Evolutionary conservation across 2,329 filamentous ascomycete species (phyloP).

Genomic region (Alternaria postmessia): DNA sequence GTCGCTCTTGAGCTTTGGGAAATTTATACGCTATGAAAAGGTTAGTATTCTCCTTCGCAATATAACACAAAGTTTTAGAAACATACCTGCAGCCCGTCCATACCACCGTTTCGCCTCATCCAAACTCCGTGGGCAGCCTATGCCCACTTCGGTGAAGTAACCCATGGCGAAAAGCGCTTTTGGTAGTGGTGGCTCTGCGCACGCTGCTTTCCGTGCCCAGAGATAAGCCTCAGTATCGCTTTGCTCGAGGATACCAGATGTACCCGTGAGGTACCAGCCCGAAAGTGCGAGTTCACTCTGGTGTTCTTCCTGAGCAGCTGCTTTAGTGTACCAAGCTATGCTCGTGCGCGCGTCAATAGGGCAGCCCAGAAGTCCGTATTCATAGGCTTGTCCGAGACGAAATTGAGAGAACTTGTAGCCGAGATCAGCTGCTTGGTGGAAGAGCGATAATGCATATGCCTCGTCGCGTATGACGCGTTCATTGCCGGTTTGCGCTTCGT

Average conservation of each 20-base stretch:
- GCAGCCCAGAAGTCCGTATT: conserved; percentile 86
- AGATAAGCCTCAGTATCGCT: conserved; percentile 96
- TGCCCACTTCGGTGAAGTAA: conserved; percentile 95
- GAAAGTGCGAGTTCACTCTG: conserved; percentile 74
- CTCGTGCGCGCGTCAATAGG: conserved; percentile 82
- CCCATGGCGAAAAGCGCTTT: conserved; percentile 99
- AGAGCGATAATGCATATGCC: conserved; percentile 79
- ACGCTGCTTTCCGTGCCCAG: conserved; percentile 93
- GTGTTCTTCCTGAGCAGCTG: conserved; percentile 92
- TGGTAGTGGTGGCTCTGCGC: conserved; percentile 74
- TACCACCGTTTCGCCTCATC: conserved; percentile 99
- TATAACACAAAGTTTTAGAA: not conserved
- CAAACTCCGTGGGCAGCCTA: conserved; percentile 83
- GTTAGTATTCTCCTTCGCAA: conserved; percentile 20
- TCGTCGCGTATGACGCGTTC: conserved; percentile 79
- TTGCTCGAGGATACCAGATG: conserved; percentile 85
- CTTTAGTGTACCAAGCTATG: conserved; percentile 93
- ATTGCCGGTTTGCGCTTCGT: conserved; percentile 70
- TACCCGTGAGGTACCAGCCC: conserved; percentile 89
- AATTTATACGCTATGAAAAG: conserved; percentile 80
- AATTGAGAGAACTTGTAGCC: conserved; percentile 97
- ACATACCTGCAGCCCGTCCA: conserved; percentile 93
- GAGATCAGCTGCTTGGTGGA: conserved; percentile 83
- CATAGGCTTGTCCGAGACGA: conserved; percentile 84
- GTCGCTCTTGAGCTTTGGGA: conserved; percentile 87